Evolutionary conservation across 1,284 basidiomycete genomes (phyloP), one percentile per base, ranked within the genome.

Genomic region (Pseudozyma tsukubaensis): DNA sequence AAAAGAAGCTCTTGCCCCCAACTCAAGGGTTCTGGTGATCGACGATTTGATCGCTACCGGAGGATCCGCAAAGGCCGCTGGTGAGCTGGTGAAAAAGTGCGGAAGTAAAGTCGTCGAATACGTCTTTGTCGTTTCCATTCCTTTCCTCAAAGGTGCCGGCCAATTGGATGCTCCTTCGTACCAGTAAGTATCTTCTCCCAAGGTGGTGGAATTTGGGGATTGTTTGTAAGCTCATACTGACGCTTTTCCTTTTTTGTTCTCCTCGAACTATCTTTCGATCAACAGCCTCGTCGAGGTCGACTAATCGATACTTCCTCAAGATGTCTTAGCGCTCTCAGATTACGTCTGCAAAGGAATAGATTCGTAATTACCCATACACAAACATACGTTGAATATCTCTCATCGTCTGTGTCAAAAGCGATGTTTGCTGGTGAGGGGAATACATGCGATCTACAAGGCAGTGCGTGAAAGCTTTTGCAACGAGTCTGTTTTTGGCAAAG

Each of bases 41-140:
- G 97, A 99, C 85, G 97, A 99, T 85, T 88, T 99, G 40, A 94
- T 99, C 72, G 97, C 97, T 0, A 99, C 97, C 45, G 94, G 94
- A 68, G 97, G 97, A 8, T 97, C 94, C 16, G 97, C 97, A 4
- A 91, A 90, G 73, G 95, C 95, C 1, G 95, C 97, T 10, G 95
- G 94, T 57, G 90, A 97, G 77, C 91, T 99, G 29, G 90, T 99
- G 65, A 87, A 89, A 35, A 90, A 92, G 86, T 88, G 90, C 73
- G 93, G 94, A 40, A 94, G 91, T 60, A 91, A 90, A 76, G 92
- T 92, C 35, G 86, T 97, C 59, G 94, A 97, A 86, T 97, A 97
- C 87, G 86, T 99, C 77, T 99, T 99, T 87, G 91, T 98, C 84
- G 91, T 97, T 73, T 93, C 94, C 74, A 86, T 97, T 54, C 87